Base-by-base conservation (phyloP, 352 stramenopile species). In the Phytophthora idaei region DNA sequence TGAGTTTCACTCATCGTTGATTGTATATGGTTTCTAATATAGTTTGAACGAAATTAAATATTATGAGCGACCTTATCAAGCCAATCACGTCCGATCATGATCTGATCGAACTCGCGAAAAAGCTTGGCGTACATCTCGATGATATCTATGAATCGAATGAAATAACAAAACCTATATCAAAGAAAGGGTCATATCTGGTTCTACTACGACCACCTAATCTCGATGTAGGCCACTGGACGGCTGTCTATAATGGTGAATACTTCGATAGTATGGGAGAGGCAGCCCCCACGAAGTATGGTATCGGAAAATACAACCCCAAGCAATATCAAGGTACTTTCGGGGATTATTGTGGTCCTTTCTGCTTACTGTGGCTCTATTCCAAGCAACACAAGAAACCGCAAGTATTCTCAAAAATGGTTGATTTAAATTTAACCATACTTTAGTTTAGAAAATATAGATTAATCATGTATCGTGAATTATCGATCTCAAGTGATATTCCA, bases 391-490 rank as follows among this genome's bases (percentile, higher is more conserved):
- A 42, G 4, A 3, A 5, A n/a, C 36, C 36, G 2, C 2, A 42
- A 17, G 9, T 42, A 17, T 42, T 42, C 2, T 17, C 4, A 5
- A 42, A 17, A 1, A 42, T 42, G 41, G 28, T 27, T 28, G n/a
- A 47, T 27, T 11, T 47, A 12, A 47, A 47, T 47, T 47, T 47
- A 2, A 12, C 15, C 3, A 47, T 47, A 28, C n/a, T 27, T 11
- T 28, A 27, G 6, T 42, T 55, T n/a, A 56, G 29, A 8, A 0
- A 25, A 56, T 63, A 61, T 61, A 53, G 15, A 21, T 21, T 34
- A 57, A 64, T 64, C 5, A 64, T 64, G 57, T 64, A 64, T 64
- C 57, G 46, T 15, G 57, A 64, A 49, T 49, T 49, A 15, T 32
- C 44, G 44, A 32, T 49, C 31, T 49, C 44, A 17, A 49, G 44